These are phyloP conservation scores for Rubus parviflorus DNA, from an alignment of 306 rosid genomes.

Conservation along the genomic window DNA sequence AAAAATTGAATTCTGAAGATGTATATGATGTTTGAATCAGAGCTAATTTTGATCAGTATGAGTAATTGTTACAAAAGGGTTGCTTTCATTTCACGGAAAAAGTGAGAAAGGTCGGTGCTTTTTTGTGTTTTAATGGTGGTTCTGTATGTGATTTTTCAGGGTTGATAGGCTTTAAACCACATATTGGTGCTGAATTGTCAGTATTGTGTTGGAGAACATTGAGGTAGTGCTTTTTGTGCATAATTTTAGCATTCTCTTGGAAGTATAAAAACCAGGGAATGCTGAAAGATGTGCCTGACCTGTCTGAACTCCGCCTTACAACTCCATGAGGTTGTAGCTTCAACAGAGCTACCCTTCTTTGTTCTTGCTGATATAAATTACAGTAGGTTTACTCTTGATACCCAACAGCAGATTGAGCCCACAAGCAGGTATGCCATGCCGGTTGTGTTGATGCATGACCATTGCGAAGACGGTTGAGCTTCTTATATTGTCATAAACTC, in stretches of 20 bases:
- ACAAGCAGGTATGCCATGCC: conserved; percentile 33
- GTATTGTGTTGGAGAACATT: conserved; percentile 26
- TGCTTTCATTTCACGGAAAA: neutral
- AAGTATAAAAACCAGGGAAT: conserved; percentile 47
- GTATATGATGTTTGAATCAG: neutral
- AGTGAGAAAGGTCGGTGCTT: conserved; percentile 1
- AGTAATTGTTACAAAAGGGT: neutral
- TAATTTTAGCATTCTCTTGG: conserved; percentile 24
- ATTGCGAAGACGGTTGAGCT: conserved; percentile 63
- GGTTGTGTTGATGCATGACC: conserved; percentile 43
- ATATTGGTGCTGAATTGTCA: conserved; percentile 22
- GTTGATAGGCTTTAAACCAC: conserved; percentile 14
- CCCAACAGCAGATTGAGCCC: conserved; percentile 46
- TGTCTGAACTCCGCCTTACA: conserved; percentile 29
- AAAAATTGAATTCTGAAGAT: neutral
- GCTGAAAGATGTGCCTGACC: conserved; percentile 59
- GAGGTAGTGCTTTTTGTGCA: neutral
- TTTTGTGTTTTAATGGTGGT: conserved; percentile 3
- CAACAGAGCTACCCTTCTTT: conserved; percentile 25
- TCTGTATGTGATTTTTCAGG: conserved; percentile 22
- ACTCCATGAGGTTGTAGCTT: conserved; percentile 38
- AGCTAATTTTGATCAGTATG: neutral
- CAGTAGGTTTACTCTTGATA: conserved; percentile 27
- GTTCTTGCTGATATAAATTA: conserved; percentile 28
- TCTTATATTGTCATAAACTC: conserved; percentile 14